phyloP scores from a whole-genome alignment of 345 rosid species.

The Angophora floribunda region DNA sequence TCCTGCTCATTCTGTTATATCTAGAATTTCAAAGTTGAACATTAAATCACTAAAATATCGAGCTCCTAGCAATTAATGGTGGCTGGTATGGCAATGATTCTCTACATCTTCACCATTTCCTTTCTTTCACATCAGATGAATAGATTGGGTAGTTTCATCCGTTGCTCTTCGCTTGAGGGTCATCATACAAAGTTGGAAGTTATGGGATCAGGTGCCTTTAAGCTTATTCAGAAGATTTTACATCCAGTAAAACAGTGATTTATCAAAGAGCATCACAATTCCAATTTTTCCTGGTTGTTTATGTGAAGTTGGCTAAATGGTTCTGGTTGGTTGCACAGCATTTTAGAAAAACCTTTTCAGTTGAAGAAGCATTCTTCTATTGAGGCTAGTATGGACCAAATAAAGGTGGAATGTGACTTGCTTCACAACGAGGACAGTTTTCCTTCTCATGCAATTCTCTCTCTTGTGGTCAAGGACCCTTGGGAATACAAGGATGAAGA shows the following conservation, averaged over 20 bases:
- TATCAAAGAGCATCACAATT: background rate
- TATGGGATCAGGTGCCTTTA: constrained; percentile 58
- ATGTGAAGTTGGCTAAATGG: background rate
- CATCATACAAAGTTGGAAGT: constrained; percentile 70
- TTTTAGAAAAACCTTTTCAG: constrained; percentile 13
- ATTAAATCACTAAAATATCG: background rate
- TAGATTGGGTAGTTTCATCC: constrained; percentile 30
- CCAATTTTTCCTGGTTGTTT: background rate
- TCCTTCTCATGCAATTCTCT: constrained; percentile 27
- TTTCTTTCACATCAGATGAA: constrained; percentile 35
- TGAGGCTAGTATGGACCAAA: constrained; percentile 7
- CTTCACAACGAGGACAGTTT: constrained; percentile 24
- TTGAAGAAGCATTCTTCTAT: constrained; percentile 26
- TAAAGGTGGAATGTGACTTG: constrained; percentile 3
- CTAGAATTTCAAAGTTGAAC: background rate
- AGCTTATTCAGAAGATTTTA: constrained; percentile 54
- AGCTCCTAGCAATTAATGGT: background rate
- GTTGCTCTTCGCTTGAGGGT: constrained; percentile 69
- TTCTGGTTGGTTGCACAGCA: constrained; percentile 26
- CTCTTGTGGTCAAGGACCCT: constrained; percentile 52
- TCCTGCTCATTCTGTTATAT: background rate
- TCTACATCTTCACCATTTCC: background rate
- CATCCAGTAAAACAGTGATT: constrained; percentile 48
- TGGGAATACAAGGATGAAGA: constrained; percentile 19
- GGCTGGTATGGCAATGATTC: background rate